Percentiles rank a stretch among this genome's conserved stretches.
Conservation (phyloP, 306 rosid genomes). For the Dryas alaskensis region DNA sequence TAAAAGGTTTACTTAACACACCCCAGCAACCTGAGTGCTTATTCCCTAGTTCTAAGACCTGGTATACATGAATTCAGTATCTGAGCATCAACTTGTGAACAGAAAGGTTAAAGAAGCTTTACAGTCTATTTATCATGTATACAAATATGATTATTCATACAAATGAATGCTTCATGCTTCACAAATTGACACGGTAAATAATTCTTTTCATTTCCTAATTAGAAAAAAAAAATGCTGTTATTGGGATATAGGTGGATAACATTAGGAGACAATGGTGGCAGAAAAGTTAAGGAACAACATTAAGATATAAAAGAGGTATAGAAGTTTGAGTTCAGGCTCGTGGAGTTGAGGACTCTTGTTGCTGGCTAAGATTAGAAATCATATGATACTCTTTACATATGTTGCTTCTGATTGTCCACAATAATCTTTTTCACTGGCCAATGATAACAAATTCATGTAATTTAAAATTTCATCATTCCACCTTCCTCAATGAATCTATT, state of each 20-base stretch:
- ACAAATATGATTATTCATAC: neutral
- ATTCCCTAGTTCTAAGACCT: neutral
- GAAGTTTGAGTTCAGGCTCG: slow-evolving; percentile 7
- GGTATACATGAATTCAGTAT: neutral
- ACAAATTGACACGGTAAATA: neutral
- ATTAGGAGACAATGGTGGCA: neutral
- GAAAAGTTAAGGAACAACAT: neutral
- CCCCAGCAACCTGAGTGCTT: neutral
- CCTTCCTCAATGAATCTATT: neutral
- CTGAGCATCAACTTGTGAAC: neutral
- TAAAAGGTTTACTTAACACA: neutral
- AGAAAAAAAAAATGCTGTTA: neutral
- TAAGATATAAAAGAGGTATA: neutral
- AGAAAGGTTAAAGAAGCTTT: neutral
- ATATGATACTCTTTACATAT: neutral
- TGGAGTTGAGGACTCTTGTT: neutral
- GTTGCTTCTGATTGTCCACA: neutral
- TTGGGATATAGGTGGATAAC: neutral
- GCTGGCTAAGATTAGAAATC: slow-evolving; percentile 1
- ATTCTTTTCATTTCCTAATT: neutral
- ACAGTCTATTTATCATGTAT: neutral
- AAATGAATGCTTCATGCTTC: neutral
- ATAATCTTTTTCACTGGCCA: slow-evolving; percentile 8
- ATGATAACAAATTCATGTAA: slow-evolving; percentile 13
- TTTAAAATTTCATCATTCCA: neutral